Base-by-base conservation (phyloP, 805 yeast genomes). In the Nakazawaea ambrosiae region DNA sequence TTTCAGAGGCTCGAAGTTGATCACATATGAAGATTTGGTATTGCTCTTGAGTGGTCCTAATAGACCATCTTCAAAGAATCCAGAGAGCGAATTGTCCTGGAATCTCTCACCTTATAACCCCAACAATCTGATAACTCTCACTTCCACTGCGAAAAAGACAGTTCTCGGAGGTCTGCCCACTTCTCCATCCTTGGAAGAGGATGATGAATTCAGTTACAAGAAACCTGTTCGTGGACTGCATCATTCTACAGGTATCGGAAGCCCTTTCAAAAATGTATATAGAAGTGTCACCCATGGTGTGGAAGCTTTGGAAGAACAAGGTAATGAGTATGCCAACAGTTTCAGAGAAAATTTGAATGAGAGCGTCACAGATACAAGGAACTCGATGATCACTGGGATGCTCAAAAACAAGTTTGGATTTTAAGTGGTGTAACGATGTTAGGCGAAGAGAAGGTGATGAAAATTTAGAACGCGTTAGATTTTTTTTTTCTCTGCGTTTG, bases 1-100 rank as follows among this genome's bases (percentile, higher is more conserved):
- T 92, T 85, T 92, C 5, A 75, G 81, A 46, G 96, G 96, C 3
- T 63, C 81, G 0, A 75, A 75, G 15, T 67, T 70, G 43, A 69
- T 81, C n/a, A 62, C 78, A 2, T 55, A 70, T 17, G 66, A 69
- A 1, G 95, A 85, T 44, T 64, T 92, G 36, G 80, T 82, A 41
- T 38, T 51, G 10, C 51, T 86, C 31, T 67, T 90, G 27, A 85
- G 83, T 4, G 97, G 97, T 1, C 80, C 79, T 0, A 73, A 75
- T 37, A 70, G 95, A 45, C 76, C 81, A 31, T 61, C 68, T 16
- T 66, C 80, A 1, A 78, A 75, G 50, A 66, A 69, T 37, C 63
- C 66, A 20, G 94, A 85, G 47, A 73, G 78, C 36, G 66, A 63
- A 16, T 55, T 81, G 39, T 82, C 81, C 40, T 44, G 74, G 70